Evolutionary conservation across 306 rosid species (phyloP).

Genomic region (Citrullus amarus): DNA sequence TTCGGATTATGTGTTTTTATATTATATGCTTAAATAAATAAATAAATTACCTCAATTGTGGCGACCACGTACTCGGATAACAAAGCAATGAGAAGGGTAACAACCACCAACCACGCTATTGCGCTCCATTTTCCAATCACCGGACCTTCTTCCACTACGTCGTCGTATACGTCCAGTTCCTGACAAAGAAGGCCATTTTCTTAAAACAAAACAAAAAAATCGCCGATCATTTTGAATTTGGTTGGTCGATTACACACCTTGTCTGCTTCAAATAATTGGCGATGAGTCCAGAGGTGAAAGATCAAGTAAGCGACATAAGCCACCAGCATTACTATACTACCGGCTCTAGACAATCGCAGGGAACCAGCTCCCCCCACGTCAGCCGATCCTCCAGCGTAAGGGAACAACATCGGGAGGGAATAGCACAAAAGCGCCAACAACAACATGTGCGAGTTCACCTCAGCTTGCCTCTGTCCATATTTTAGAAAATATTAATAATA

Average conservation of each 20-base stretch:
- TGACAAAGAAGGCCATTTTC: not conserved
- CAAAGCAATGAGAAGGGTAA: slow-evolving; percentile 61
- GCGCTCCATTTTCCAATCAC: slow-evolving; percentile 75
- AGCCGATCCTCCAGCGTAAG: slow-evolving; percentile 21
- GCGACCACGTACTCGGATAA: slow-evolving; percentile 76
- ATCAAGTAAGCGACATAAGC: slow-evolving; percentile 52
- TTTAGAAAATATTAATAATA: not conserved
- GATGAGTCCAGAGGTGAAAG: slow-evolving; percentile 71
- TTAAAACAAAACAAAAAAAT: not conserved
- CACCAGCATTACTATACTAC: slow-evolving; percentile 60
- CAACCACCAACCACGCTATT: slow-evolving; percentile 53
- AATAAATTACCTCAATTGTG: slow-evolving; percentile 60
- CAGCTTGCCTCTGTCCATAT: slow-evolving; percentile 61
- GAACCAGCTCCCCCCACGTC: slow-evolving; percentile 9
- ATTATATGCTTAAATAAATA: no score
- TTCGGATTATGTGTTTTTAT: no score
- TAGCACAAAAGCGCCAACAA: slow-evolving; percentile 58
- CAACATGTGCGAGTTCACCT: slow-evolving; percentile 65
- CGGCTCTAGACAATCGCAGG: slow-evolving; percentile 54
- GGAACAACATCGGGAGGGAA: slow-evolving; percentile 60
- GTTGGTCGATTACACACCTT: slow-evolving; percentile 25
- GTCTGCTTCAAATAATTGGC: slow-evolving; percentile 52
- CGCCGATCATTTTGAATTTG: not conserved
- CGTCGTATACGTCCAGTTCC: slow-evolving; percentile 26
- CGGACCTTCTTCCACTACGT: slow-evolving; percentile 32